Evolutionary conservation across 1,284 basidiomycete species (phyloP).

Genomic region (Marasmius tenuissimus): DNA sequence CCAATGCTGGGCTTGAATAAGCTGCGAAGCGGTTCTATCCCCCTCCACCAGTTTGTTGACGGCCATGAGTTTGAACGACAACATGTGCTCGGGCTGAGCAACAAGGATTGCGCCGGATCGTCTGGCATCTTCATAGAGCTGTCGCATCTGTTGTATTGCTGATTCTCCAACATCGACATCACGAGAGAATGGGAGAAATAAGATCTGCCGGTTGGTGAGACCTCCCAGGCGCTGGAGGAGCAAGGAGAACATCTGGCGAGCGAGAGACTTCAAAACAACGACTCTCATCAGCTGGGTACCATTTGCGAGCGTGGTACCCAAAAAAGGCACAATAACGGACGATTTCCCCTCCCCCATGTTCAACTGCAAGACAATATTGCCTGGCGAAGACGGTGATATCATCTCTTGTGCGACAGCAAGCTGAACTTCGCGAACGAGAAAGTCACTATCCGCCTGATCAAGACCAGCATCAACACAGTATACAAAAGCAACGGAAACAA

Average conservation of each 20-base stretch:
- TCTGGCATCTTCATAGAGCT: slow-evolving; percentile 32
- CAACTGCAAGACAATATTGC: slow-evolving; percentile 44
- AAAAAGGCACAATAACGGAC: slow-evolving; percentile 47
- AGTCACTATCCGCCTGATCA: slow-evolving; percentile 41
- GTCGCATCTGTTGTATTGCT: slow-evolving; percentile 21
- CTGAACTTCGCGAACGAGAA: slow-evolving; percentile 42
- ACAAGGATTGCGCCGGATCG: slow-evolving; percentile 31
- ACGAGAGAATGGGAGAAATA: slow-evolving; percentile 48
- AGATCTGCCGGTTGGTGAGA: slow-evolving; percentile 45
- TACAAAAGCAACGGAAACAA: neutral
- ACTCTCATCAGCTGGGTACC: slow-evolving; percentile 44
- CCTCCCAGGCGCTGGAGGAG: slow-evolving; percentile 42
- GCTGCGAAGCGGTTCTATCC: slow-evolving; percentile 37
- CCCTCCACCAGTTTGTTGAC: slow-evolving; percentile 46
- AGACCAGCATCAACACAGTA: neutral
- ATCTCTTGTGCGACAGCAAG: slow-evolving; percentile 42
- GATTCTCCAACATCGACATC: slow-evolving; percentile 22
- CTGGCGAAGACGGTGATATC: slow-evolving; percentile 26
- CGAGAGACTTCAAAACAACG: slow-evolving; percentile 43
- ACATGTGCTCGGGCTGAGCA: slow-evolving; percentile 51
- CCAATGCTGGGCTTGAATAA: slow-evolving; percentile 14
- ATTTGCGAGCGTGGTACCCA: slow-evolving; percentile 38
- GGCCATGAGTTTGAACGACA: slow-evolving; percentile 50
- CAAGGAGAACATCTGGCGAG: slow-evolving; percentile 45
- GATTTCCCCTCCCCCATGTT: slow-evolving; percentile 64